phyloP scores from a whole-genome alignment of 345 rosid species.

The Euphorbia pulcherrima region DNA sequence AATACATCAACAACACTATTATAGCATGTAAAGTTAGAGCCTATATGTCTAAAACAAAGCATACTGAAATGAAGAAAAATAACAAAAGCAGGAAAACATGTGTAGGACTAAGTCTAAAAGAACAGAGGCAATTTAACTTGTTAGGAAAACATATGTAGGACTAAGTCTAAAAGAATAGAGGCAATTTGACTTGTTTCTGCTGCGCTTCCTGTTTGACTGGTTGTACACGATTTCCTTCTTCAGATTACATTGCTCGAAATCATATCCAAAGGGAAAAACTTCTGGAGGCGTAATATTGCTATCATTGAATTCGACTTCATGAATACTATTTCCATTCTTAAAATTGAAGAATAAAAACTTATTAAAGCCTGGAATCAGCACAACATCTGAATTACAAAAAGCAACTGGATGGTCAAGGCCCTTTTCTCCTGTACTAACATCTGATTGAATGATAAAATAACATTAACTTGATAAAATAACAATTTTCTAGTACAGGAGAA shows the following conservation, averaged over 20 bases:
- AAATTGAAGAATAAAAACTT: slow-evolving; percentile 1
- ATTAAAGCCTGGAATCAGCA: background rate
- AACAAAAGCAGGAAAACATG: too few relatives aligned
- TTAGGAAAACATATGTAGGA: too few relatives aligned
- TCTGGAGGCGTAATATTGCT: background rate
- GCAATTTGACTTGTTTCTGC: background rate
- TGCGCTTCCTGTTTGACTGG: background rate
- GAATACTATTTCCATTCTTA: background rate
- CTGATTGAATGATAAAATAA: too few relatives aligned
- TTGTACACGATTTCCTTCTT: background rate
- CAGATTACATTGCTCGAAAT: background rate
- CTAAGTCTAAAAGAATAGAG: too few relatives aligned
- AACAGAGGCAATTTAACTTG: too few relatives aligned
- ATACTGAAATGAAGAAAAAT: background rate
- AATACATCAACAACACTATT: too few relatives aligned
- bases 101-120: background rate
- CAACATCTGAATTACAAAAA: slow-evolving; percentile 2
- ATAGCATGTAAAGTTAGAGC: background rate
- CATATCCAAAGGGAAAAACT: background rate
- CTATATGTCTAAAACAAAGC: background rate
- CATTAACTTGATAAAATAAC: too few relatives aligned
- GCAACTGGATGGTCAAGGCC: too few relatives aligned
- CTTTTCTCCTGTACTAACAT: too few relatives aligned
- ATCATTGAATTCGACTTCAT: background rate
- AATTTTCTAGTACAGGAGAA: too few relatives aligned